phyloP scores from a whole-genome alignment of 768 basidiomycete genomes.

The Kwoniella pini region DNA sequence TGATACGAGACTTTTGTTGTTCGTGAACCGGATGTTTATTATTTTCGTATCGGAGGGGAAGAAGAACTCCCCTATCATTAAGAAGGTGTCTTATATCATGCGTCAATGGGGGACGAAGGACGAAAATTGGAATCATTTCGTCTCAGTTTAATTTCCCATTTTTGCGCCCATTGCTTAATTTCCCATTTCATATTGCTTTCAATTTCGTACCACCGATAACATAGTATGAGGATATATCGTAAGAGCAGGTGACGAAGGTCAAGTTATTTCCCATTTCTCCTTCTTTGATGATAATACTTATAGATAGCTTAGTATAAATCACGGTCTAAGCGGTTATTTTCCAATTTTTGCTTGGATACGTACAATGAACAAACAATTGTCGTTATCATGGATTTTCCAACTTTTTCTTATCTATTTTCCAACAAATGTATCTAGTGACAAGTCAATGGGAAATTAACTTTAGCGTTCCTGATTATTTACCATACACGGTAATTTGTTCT shows the following conservation, averaged over 20 bases:
- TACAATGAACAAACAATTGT: background rate
- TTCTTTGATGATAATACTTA: no score
- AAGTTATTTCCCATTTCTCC: background rate
- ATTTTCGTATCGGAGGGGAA: background rate
- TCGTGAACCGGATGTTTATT: background rate
- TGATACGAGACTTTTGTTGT: background rate
- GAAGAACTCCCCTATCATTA: background rate
- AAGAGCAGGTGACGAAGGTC: no score
- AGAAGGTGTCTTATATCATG: background rate
- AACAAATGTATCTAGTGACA: background rate
- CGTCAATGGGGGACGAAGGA: no score
- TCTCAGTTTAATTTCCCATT: no score
- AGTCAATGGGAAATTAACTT: slow-evolving; percentile 6
- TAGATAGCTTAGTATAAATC: no score
- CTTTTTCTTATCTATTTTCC: slow-evolving; percentile 3
- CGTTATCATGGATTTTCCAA: slow-evolving; percentile 3
- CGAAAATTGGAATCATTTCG: no score
- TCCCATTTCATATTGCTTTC: no score
- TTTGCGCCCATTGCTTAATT: background rate
- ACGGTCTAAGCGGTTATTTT: background rate
- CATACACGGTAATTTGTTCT: background rate
- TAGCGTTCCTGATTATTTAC: background rate
- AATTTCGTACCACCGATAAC: no score
- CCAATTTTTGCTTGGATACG: background rate
- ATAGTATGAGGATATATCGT: no score